These are phyloP conservation scores for Dunaliella primolecta DNA, from an alignment of 139 green algal species.

Conservation along the genomic window DNA sequence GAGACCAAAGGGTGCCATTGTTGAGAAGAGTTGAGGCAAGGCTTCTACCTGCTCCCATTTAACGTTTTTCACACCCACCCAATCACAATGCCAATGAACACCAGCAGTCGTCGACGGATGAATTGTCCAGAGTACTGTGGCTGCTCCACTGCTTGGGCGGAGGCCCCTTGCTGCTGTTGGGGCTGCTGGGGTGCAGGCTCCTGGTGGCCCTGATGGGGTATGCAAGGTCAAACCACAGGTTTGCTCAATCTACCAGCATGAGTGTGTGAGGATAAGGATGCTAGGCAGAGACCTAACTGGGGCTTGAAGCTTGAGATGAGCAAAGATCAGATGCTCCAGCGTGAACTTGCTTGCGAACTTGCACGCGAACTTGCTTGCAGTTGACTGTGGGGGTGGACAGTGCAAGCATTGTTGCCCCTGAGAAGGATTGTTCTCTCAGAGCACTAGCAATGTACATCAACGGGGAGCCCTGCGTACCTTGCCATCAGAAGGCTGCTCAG, in stretches of 20 bases:
- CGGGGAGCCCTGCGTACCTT: neutral
- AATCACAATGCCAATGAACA: conserved; percentile 78
- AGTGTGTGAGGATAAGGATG: conserved; percentile 6
- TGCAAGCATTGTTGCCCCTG: too few relatives aligned
- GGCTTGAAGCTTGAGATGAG: neutral
- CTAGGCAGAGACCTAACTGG: neutral
- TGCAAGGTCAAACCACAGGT: neutral
- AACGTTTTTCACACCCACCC: conserved; percentile 39
- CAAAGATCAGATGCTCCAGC: too few relatives aligned
- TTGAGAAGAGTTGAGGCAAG: neutral
- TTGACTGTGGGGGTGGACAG: too few relatives aligned
- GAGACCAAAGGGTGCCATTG: neutral
- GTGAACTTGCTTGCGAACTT: neutral
- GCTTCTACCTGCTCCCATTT: neutral
- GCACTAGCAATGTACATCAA: neutral
- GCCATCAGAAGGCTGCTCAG: neutral
- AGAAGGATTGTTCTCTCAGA: neutral
- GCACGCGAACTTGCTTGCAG: neutral
- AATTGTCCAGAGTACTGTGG: conserved; percentile 60
- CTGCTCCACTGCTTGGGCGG: neutral
- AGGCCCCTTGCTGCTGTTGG: conserved; percentile 7
- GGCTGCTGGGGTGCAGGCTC: neutral
- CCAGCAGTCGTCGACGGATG: conserved; percentile 56
- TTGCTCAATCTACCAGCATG: neutral
- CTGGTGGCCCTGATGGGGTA: neutral